phyloP scores from a whole-genome alignment of 108 stramenopile genomes.

The Skeletonema tropicum region DNA sequence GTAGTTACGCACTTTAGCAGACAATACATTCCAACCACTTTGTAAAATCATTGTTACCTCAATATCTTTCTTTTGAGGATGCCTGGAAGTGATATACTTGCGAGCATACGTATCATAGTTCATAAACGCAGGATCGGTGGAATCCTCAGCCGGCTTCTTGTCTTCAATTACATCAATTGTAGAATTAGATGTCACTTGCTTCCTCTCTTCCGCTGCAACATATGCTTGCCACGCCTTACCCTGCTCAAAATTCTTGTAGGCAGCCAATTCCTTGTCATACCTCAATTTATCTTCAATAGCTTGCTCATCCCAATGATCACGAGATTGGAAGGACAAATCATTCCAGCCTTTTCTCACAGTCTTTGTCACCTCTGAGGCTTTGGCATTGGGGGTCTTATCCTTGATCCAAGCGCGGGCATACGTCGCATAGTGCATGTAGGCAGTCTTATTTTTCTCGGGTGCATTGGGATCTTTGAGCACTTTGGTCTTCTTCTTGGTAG shows the following conservation, averaged over 20 bases:
- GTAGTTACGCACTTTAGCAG: too few species aligned
- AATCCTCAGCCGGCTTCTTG: slow-evolving; percentile 57
- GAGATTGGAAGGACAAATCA: slow-evolving; percentile 60
- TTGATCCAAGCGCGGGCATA: slow-evolving; percentile 60
- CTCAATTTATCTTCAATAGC: slow-evolving; percentile 74
- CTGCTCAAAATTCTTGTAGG: slow-evolving; percentile 26
- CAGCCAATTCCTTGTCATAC: slow-evolving; percentile 63
- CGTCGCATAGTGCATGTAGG: slow-evolving; percentile 81
- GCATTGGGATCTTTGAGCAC: slow-evolving; percentile 75
- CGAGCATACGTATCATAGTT: slow-evolving; percentile 68
- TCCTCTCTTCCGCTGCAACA: too few species aligned
- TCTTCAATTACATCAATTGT: neutral
- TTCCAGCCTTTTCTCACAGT: slow-evolving; percentile 74
- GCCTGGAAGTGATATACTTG: slow-evolving; percentile 61
- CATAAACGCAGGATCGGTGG: slow-evolving; percentile 75
- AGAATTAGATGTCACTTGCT: neutral
- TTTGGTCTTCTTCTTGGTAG: slow-evolving; percentile 47
- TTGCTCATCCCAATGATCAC: slow-evolving; percentile 67
- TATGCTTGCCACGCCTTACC: too few species aligned
- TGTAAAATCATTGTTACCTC: slow-evolving; percentile 69
- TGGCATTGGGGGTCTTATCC: slow-evolving; percentile 62
- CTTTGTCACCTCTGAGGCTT: slow-evolving; percentile 70
- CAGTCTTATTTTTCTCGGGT: slow-evolving; percentile 72
- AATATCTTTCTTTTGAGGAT: slow-evolving; percentile 74
- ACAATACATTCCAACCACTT: too few species aligned